A percentile compares a stretch with the other conserved stretches of the same genome.
These are phyloP conservation scores for Dryas octopetala DNA, from an alignment of 306 rosid species.

Conservation along the genomic window DNA sequence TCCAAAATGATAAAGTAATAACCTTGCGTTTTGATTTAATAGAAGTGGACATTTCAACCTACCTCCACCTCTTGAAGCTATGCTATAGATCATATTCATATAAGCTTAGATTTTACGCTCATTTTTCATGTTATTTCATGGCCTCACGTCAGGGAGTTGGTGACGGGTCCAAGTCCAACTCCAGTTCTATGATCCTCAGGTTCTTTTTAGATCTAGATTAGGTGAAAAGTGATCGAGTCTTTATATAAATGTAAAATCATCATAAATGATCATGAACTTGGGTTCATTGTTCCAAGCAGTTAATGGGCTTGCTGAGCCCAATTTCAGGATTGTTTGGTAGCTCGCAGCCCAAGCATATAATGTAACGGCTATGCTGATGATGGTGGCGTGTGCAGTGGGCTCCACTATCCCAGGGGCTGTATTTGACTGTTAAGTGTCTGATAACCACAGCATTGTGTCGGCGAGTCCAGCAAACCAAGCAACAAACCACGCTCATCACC, in stretches of 20 bases:
- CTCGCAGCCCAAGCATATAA: not conserved
- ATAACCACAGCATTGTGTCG: conserved; percentile 33
- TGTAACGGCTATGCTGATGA: conserved; percentile 5
- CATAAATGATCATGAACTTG: no score
- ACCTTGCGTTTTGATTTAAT: not conserved
- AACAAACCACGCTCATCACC: not conserved
- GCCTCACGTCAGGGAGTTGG: not conserved
- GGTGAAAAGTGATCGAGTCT: no score
- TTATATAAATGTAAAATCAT: no score
- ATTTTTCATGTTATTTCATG: not conserved
- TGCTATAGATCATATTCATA: not conserved
- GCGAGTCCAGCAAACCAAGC: conserved; percentile 22
- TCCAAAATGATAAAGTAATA: not conserved
- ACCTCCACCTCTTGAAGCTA: conserved; percentile 8
- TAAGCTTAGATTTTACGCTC: conserved; percentile 19
- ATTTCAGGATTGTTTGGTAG: not conserved
- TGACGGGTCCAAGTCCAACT: conserved; percentile 3
- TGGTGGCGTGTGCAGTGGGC: not conserved
- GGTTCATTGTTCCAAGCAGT: no score
- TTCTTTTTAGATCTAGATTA: no score
- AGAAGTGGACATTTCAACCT: conserved; percentile 38
- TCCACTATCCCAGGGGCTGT: conserved; percentile 4
- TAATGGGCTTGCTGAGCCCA: not conserved
- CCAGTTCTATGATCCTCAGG: not conserved
- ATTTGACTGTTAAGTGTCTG: not conserved